Percentiles rank a stretch among this genome's conserved stretches.
phyloP scores from a whole-genome alignment of 768 basidiomycete species.

The Suillus spraguei region DNA sequence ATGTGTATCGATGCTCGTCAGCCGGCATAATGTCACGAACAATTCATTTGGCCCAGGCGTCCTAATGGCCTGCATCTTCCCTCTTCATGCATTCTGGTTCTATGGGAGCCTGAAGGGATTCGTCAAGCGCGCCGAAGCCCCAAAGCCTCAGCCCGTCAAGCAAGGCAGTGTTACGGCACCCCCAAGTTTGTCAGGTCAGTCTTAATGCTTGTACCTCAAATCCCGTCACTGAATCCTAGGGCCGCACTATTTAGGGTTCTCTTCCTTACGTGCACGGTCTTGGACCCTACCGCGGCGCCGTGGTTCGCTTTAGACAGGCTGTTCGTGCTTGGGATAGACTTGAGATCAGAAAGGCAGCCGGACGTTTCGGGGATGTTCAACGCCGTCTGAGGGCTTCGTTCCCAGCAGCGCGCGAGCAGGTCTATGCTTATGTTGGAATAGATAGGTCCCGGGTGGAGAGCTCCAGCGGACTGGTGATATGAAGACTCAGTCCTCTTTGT shows the following conservation, averaged over 20 bases:
- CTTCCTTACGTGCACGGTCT: conserved; percentile 16
- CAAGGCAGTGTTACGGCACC: not conserved
- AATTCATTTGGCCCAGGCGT: conserved; percentile 43
- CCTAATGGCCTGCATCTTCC: conserved; percentile 43
- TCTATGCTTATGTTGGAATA: conserved; percentile 36
- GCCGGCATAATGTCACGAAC: conserved; percentile 30
- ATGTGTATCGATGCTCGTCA: conserved; percentile 32
- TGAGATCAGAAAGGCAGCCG: conserved; percentile 26
- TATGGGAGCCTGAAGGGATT: conserved; percentile 50
- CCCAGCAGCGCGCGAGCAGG: conserved; percentile 26
- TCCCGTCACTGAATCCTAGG: not conserved
- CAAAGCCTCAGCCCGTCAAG: conserved; percentile 12
- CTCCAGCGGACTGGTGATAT: not conserved
- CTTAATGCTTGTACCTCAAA: not conserved
- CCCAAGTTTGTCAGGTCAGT: conserved; percentile 16
- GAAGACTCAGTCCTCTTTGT: not conserved
- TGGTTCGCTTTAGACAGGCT: conserved; percentile 28
- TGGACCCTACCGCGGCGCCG: conserved; percentile 30
- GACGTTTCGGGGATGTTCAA: conserved; percentile 30
- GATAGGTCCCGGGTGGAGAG: not conserved
- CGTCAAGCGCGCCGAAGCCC: conserved; percentile 31
- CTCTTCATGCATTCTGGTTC: conserved; percentile 60
- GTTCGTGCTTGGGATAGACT: conserved; percentile 33
- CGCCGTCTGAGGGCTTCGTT: conserved; percentile 32
- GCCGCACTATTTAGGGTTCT: conserved; percentile 9